A percentile compares a stretch with the other conserved stretches of the same genome.
phyloP scores from a whole-genome alignment of 495 filamentous ascomycete species.

The Hypoxylon fuscum region DNA sequence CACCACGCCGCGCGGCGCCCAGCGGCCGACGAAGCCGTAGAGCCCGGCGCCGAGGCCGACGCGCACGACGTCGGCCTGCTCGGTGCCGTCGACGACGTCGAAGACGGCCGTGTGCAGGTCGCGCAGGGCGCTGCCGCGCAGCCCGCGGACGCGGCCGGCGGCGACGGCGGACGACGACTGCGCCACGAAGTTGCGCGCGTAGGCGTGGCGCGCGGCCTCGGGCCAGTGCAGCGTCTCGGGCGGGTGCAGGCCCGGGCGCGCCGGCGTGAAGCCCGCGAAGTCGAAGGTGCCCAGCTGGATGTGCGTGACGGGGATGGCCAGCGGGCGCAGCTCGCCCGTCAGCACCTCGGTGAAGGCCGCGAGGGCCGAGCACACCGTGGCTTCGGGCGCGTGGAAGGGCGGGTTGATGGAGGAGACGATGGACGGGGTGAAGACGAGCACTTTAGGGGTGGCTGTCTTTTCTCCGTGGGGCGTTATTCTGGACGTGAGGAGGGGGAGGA shows the following conservation, averaged over 20 bases:
- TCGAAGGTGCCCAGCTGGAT: constrained; percentile 91
- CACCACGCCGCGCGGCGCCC: constrained; percentile 80
- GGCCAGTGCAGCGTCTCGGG: constrained; percentile 72
- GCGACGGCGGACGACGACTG: constrained; percentile 57
- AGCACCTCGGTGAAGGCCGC: constrained; percentile 81
- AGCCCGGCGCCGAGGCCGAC: constrained; percentile 82
- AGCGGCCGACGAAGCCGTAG: constrained; percentile 87
- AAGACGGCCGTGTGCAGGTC: constrained; percentile 86
- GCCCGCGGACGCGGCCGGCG: constrained; percentile 52
- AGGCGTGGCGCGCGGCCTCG: constrained; percentile 58
- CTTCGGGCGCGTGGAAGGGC: constrained; percentile 86
- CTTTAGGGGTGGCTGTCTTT: constrained; percentile 56
- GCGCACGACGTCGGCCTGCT: constrained; percentile 64
- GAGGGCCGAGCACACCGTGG: constrained; percentile 77
- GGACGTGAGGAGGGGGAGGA: constrained; percentile 79
- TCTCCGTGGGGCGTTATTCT: constrained; percentile 55
- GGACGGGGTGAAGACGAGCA: constrained; percentile 84
- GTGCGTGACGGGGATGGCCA: constrained; percentile 80
- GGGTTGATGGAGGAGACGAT: constrained; percentile 84
- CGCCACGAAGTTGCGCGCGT: constrained; percentile 65
- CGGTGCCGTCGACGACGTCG: constrained; percentile 72
- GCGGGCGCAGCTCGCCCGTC: constrained; percentile 74
- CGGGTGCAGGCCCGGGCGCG: constrained; percentile 42
- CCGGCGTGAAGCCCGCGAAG: constrained; percentile 56
- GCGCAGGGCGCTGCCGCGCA: constrained; percentile 72